Evolutionary conservation across 176 grass and related monocot genomes (phyloP).

Genomic region (Miscanthus lutarioriparius): DNA sequence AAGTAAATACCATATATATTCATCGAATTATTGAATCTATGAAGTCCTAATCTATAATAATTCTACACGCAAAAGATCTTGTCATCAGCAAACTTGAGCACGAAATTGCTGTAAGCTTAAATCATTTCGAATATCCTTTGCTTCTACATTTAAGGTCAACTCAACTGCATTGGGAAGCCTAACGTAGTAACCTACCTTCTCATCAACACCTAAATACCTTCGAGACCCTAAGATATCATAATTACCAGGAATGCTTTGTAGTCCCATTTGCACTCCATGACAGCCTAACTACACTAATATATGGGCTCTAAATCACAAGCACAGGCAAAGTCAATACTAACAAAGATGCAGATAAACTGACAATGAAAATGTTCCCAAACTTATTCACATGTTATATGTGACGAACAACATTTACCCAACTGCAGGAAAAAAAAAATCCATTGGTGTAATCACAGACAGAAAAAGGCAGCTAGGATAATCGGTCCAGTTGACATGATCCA

Average conservation of each 20-base stretch:
- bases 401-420: neutral
- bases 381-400: conserved; percentile 5
- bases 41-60: neutral
- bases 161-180: conserved; percentile 13
- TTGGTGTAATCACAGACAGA: neutral
- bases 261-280: neutral
- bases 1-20: neutral
- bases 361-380: neutral
- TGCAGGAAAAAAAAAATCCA: neutral
- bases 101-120: neutral
- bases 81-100: conserved; percentile 9
- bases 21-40: conserved; percentile 18
- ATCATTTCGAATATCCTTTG: conserved; percentile 1
- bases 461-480: neutral
- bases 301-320: neutral
- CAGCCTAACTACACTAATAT: neutral
- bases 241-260: neutral
- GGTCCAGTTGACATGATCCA: neutral
- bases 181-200: neutral
- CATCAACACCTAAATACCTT: neutral
- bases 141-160: conserved; percentile 21
- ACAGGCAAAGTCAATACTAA: neutral
- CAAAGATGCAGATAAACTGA: neutral
- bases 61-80: neutral
- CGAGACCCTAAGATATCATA: neutral